Evolutionary conservation across 2,329 filamentous ascomycete species (phyloP), one percentile per base, ranked within the genome.

Genomic region (Coniochaeta sp.): DNA sequence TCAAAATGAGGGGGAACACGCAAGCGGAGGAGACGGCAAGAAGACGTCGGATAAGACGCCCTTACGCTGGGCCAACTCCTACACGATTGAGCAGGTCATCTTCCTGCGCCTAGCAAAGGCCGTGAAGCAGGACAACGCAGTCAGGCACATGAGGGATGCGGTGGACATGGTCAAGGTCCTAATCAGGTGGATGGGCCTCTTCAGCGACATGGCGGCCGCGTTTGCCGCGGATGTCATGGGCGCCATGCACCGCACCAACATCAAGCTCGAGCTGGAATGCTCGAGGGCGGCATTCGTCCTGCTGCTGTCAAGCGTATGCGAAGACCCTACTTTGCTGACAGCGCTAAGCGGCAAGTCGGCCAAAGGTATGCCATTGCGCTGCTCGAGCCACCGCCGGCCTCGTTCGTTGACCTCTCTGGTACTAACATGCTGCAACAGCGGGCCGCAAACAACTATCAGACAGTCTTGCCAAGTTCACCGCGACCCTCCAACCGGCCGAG

Each of bases 21-120:
- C 62, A 62, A 3, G 64, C 58, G 22, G 60, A 55, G 42, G 62
- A 28, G 57, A 64, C 30, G 58, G 59, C 47, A 61, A 65, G 36
- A 44, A 57, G 55, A 17, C 24, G 34, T 58, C 22, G 26, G 60
- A 36, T 52, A 65, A 60, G 65, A 66, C 59, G 63, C 62, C 63
- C 9, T 42, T 70, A 32, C 71, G 79, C 62, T 88, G 85, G 84
- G 75, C 71, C 58, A 82, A 73, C 70, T 87, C 84, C 1, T 86
- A 83, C 63, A 76, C 76, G 62, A 73, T 89, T 0, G 95, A 99
- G 71, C 96, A 97, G 75, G 88, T 95, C 57, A 90, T 98, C 74
- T 89, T 97, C 69, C 96, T 96, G 73, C 87, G 93, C 3, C 91
- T 99, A 57, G 91, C 91, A 2, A 96, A 96, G 74, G 89, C 88